These are phyloP conservation scores for Ulmus americana DNA, from an alignment of 331 rosid genomes.

Conservation along the genomic window DNA sequence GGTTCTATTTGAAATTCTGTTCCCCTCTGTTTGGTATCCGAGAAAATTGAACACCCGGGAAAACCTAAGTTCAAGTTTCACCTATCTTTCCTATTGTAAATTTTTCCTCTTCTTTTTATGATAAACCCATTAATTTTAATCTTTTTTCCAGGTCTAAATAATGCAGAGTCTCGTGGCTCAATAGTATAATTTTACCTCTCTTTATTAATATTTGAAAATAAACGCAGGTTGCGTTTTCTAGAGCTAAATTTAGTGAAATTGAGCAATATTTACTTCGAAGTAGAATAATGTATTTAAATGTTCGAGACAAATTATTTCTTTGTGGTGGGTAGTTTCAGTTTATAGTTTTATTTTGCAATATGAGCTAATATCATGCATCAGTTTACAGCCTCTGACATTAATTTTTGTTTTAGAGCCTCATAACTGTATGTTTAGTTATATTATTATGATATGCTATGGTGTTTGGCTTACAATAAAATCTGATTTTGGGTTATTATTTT, in stretches of 20 bases:
- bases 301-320: too few relatives aligned
- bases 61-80: not conserved
- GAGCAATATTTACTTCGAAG: not conserved
- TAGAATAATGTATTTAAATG: not conserved
- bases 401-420: too few relatives aligned
- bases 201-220: not conserved
- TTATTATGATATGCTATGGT: not conserved
- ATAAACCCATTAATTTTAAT: too few relatives aligned
- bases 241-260: not conserved
- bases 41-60: not conserved
- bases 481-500: not conserved
- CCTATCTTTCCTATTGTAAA: not conserved
- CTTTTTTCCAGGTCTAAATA: too few relatives aligned
- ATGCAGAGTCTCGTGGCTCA: not conserved
- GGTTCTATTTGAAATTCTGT: not conserved
- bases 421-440: too few relatives aligned
- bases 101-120: not conserved
- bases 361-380: not conserved
- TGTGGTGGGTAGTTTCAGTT: not conserved
- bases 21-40: slow-evolving; percentile 1
- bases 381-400: not conserved
- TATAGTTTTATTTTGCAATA: not conserved
- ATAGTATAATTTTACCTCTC: not conserved
- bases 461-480: not conserved
- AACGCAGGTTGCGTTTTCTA: not conserved